These are phyloP conservation scores for Gloeostereum incarnatum DNA, from an alignment of 768 basidiomycete genomes.

Conservation along the genomic window DNA sequence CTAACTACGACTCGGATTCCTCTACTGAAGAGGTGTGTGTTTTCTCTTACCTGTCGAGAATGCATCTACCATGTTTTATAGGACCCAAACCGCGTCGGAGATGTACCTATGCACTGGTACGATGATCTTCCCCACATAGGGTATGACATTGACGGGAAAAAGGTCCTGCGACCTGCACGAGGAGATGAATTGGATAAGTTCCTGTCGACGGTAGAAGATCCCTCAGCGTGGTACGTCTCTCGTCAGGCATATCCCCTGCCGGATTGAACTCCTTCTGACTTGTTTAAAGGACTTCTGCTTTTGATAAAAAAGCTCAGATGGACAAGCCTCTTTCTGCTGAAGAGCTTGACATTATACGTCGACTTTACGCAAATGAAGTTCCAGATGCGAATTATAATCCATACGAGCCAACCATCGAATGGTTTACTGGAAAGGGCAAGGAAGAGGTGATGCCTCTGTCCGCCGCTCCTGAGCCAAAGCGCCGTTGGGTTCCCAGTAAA, in stretches of 20 bases:
- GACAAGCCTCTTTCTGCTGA: constrained; percentile 82
- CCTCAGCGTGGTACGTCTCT: constrained; percentile 79
- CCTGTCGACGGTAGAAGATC: constrained; percentile 86
- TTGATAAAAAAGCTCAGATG: constrained; percentile 80
- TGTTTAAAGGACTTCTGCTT: constrained; percentile 79
- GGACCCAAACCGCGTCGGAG: constrained; percentile 92
- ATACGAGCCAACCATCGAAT: constrained; percentile 89
- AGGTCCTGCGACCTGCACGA: constrained; percentile 85
- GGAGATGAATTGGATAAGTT: constrained; percentile 98
- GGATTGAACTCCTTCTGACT: not conserved
- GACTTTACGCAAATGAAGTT: constrained; percentile 85
- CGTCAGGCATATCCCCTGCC: constrained; percentile 10
- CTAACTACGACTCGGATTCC: constrained; percentile 86
- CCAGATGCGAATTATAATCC: constrained; percentile 88
- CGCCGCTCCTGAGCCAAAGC: constrained; percentile 88
- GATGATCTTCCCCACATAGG: constrained; percentile 99
- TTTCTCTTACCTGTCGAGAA: constrained; percentile 6
- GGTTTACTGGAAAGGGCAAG: constrained; percentile 95
- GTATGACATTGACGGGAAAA: constrained; percentile 92
- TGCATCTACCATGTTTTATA: constrained; percentile 21
- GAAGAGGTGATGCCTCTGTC: constrained; percentile 93
- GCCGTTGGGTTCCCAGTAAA: constrained; percentile 94
- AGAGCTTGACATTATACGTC: constrained; percentile 90
- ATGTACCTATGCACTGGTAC: constrained; percentile 98
- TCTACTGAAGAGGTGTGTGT: constrained; percentile 81